These are phyloP conservation scores for Tanacetum coccineum DNA, from an alignment of 129 eudicot species.

Conservation along the genomic window DNA sequence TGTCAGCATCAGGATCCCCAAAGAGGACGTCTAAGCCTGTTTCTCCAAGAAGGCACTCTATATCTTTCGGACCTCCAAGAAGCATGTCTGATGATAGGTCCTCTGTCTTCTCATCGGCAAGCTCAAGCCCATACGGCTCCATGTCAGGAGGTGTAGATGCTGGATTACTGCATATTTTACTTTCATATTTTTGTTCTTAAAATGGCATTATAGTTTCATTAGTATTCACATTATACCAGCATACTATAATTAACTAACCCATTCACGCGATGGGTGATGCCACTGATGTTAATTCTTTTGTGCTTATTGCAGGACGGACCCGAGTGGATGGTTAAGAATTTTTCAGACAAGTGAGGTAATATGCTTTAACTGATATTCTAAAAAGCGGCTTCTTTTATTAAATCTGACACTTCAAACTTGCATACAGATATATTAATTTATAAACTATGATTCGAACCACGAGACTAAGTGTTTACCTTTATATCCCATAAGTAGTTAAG, in stretches of 20 bases:
- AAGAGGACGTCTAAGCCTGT: conserved; percentile 56
- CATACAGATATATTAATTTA: not conserved
- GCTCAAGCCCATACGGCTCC: conserved; percentile 54
- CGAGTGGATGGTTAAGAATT: conserved; percentile 98
- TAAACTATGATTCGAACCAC: conserved; percentile 8
- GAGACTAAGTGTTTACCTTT: not conserved
- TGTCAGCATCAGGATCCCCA: conserved; percentile 82
- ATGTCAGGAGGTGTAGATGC: conserved; percentile 70
- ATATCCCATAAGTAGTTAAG: not conserved
- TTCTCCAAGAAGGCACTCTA: conserved; percentile 85
- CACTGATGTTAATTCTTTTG: conserved; percentile 16
- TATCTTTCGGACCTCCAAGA: conserved; percentile 40
- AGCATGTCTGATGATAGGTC: conserved; percentile 53
- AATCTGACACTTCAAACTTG: not conserved
- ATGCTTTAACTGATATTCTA: conserved; percentile 7
- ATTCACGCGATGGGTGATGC: not conserved
- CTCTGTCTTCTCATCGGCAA: conserved; percentile 53
- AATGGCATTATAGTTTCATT: no score
- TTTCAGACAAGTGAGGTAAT: conserved; percentile 98
- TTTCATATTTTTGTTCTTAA: not conserved
- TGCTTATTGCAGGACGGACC: conserved; percentile 57
- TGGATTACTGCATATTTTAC: conserved; percentile 45
- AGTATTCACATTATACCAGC: no score
- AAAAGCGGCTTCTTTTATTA: conserved; percentile 3
- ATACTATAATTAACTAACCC: no score